Base-by-base conservation (phyloP, 2,329 filamentous ascomycete genomes). In the Sordariomycetes sp. region DNA sequence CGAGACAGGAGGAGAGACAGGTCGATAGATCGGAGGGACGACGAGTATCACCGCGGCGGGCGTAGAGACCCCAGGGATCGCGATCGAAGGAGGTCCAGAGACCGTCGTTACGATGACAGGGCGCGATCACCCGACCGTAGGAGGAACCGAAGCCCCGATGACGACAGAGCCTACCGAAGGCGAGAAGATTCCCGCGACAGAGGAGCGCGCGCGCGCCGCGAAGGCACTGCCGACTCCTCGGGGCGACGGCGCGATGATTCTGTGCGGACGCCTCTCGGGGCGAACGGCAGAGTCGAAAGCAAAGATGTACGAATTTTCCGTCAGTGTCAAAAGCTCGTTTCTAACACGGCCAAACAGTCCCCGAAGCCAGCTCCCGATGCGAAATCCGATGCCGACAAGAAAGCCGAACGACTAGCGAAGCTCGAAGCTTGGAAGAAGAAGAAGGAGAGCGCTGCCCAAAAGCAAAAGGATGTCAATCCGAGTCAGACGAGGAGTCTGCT, bases 341-440 rank as follows among this genome's bases (percentile, higher is more conserved):
- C n/a, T n/a, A n/a, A n/a, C n/a, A n/a, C n/a, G n/a, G n/a, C n/a
- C n/a, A n/a, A n/a, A 34, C 63, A 82, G 74, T 50, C 59, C 41
- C 64, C 68, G 34, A 80, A 78, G 50, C 39, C 43, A 25, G 50
- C 52, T 25, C 53, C 67, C 34, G 59, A 64, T 29, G 58, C 59
- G 14, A 77, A 77, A 48, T 68, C 74, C 20, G 83, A 86, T 47
- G 74, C 76, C 40, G 79, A 86, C 32, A 86, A 59, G 36, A 86
- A 88, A 55, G 82, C 81, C 32, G 84, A 90, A 55, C 70, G 84
- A 42, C 68, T 87, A 28, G 85, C 85, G 19, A 88, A 86, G 53
- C 62, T 94, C 19, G 85, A 90, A 54, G 84, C 85, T 37, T 94
- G 87, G 88, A 94, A 94, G 61, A 83, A 86, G 58, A 90, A 88